These are phyloP conservation scores for Boechera retrofracta DNA, from an alignment of 345 rosid species.

Conservation along the genomic window DNA sequence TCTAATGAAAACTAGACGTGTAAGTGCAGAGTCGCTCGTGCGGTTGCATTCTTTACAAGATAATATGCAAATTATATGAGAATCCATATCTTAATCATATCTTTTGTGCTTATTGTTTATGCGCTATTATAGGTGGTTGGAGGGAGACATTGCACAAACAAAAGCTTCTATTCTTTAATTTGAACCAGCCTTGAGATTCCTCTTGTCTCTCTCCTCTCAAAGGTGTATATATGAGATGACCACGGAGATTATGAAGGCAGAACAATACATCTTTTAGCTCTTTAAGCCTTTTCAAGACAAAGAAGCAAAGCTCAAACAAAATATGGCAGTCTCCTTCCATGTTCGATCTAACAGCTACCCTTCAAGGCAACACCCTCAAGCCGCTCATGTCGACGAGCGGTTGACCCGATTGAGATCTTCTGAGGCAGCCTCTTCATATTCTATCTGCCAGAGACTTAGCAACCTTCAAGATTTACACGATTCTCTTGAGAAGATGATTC, in stretches of 20 bases:
- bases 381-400: constrained; percentile 42
- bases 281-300: constrained; percentile 14
- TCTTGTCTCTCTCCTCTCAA: constrained; percentile 27
- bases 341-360: constrained; percentile 59
- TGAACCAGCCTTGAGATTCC: constrained; percentile 33
- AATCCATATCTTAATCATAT: background rate
- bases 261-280: constrained; percentile 24
- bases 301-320: constrained; percentile 16
- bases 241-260: constrained; percentile 8
- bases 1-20: constrained; percentile 4
- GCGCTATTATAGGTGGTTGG: constrained; percentile 9
- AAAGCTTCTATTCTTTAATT: background rate
- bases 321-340: constrained; percentile 50
- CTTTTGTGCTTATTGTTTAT: constrained; percentile 6
- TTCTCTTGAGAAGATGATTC: constrained; percentile 41
- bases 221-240: constrained; percentile 8
- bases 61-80: background rate
- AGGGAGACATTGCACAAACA: constrained; percentile 41
- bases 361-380: constrained; percentile 51
- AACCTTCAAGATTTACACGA: constrained; percentile 48
- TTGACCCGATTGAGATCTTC: constrained; percentile 44
- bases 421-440: constrained; percentile 38
- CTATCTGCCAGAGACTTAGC: constrained; percentile 33
- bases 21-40: constrained; percentile 30
- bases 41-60: constrained; percentile 19